Conservation (phyloP, 768 basidiomycete species). For the Mycena sanguinolenta region DNA sequence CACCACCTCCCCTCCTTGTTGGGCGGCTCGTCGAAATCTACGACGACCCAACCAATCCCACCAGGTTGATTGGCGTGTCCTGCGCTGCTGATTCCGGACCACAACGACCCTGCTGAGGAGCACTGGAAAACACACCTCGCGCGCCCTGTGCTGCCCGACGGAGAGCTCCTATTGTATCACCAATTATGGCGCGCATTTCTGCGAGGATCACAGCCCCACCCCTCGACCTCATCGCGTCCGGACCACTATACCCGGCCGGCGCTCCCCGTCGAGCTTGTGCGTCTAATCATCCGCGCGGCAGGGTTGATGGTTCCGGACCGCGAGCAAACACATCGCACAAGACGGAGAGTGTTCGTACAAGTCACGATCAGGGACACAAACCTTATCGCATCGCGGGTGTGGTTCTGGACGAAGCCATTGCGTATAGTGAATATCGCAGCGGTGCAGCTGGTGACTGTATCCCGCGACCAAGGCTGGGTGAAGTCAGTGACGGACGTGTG, state of each 20-base stretch:
- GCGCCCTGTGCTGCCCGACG: conserved; percentile 5
- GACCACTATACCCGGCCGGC: conserved; percentile 9
- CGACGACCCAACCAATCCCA: neutral
- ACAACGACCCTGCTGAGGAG: neutral
- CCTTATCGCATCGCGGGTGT: conserved; percentile 19
- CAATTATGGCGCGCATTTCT: conserved; percentile 28
- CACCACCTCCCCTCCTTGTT: too few relatives aligned
- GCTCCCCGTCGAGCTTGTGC: conserved; percentile 27
- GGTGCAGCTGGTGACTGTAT: conserved; percentile 20
- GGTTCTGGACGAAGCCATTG: conserved; percentile 25
- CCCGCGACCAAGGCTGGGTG: too few relatives aligned
- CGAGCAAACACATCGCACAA: conserved; percentile 11
- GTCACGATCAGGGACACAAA: neutral
- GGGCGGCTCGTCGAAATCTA: neutral
- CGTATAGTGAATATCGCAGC: conserved; percentile 3
- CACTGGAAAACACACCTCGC: neutral
- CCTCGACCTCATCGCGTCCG: too few relatives aligned
- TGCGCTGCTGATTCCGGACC: neutral
- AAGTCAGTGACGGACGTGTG: too few relatives aligned
- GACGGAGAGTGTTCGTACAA: conserved; percentile 4
- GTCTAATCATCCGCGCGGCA: conserved; percentile 19
- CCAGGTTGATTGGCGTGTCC: neutral
- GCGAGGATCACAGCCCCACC: too few relatives aligned
- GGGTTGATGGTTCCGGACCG: conserved; percentile 17
- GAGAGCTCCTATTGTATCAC: conserved; percentile 10